phyloP scores from a whole-genome alignment of 1,139 yeast genomes.

The Williopsis jadinii region DNA sequence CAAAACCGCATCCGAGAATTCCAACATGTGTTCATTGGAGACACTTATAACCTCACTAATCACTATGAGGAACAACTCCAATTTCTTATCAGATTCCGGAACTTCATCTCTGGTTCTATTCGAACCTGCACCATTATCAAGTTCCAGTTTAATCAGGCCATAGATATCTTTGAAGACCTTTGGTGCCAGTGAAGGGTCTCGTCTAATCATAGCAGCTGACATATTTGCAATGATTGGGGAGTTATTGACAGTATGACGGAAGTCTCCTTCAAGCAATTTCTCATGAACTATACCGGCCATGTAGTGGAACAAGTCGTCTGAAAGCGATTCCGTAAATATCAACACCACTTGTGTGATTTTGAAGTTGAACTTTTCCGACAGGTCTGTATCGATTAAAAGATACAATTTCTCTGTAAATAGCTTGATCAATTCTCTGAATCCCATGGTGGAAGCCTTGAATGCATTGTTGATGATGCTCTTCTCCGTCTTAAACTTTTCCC shows the following conservation, averaged over 20 bases:
- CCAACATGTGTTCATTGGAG: constrained; percentile 46
- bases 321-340: constrained; percentile 63
- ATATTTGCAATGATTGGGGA: constrained; percentile 40
- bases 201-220: constrained; percentile 40
- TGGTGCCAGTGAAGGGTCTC: constrained; percentile 28
- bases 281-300: constrained; percentile 37
- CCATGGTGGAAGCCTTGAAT: constrained; percentile 65
- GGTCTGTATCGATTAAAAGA: constrained; percentile 57
- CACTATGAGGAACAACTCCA: constrained; percentile 67
- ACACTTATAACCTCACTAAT: constrained; percentile 69
- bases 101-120: constrained; percentile 57
- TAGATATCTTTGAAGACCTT: constrained; percentile 21
- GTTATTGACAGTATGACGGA: constrained; percentile 54
- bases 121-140: constrained; percentile 80
- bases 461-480: constrained; percentile 46
- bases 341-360: constrained; percentile 57
- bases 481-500: constrained; percentile 28
- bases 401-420: constrained; percentile 56
- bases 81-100: constrained; percentile 68
- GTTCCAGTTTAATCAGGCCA: constrained; percentile 51
- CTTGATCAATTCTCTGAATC: constrained; percentile 56
- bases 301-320: constrained; percentile 48
- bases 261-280: constrained; percentile 47
- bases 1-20: constrained; percentile 38
- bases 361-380: constrained; percentile 48